Evolutionary conservation across 2,329 filamentous ascomycete genomes (phyloP).

Genomic region (Aspergillus persii): DNA sequence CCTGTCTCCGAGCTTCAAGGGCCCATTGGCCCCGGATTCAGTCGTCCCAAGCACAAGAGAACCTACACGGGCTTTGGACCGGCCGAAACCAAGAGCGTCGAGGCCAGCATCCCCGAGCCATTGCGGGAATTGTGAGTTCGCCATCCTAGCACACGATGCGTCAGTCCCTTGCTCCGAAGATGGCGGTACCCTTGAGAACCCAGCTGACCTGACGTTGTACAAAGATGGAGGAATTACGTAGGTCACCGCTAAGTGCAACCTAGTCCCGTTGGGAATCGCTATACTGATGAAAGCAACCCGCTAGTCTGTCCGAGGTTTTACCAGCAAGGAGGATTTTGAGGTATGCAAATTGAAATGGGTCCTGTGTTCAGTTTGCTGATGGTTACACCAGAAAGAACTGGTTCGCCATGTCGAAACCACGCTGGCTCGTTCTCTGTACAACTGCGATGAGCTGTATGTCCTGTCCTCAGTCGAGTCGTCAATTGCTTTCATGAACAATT

Average conservation of each 20-base stretch:
- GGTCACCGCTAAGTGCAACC: constrained; percentile 18
- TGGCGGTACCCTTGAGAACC: constrained; percentile 16
- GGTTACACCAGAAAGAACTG: constrained; percentile 64
- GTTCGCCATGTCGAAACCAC: constrained; percentile 96
- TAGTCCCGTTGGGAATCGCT: not conserved
- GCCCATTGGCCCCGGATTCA: constrained; percentile 79
- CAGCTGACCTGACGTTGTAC: constrained; percentile 43
- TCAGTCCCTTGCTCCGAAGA: not conserved
- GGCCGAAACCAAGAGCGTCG: constrained; percentile 87
- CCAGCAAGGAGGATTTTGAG: constrained; percentile 75
- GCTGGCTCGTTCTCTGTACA: constrained; percentile 92
- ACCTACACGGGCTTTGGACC: constrained; percentile 94
- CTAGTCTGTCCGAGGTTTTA: constrained; percentile 67
- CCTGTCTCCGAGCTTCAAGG: constrained; percentile 85
- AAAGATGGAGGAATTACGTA: constrained; percentile 61
- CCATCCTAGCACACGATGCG: not conserved
- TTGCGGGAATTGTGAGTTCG: constrained; percentile 73
- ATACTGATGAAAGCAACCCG: constrained; percentile 6
- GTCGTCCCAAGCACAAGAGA: constrained; percentile 91
- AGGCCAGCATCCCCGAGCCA: constrained; percentile 85
- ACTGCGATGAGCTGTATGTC: constrained; percentile 78
- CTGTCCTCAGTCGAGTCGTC: not conserved
- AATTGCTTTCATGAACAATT: not conserved
- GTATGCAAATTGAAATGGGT: constrained; percentile 29
- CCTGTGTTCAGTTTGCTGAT: not conserved